Evolutionary conservation across 768 basidiomycete species (phyloP).

Genomic region (Serendipita sp.): DNA sequence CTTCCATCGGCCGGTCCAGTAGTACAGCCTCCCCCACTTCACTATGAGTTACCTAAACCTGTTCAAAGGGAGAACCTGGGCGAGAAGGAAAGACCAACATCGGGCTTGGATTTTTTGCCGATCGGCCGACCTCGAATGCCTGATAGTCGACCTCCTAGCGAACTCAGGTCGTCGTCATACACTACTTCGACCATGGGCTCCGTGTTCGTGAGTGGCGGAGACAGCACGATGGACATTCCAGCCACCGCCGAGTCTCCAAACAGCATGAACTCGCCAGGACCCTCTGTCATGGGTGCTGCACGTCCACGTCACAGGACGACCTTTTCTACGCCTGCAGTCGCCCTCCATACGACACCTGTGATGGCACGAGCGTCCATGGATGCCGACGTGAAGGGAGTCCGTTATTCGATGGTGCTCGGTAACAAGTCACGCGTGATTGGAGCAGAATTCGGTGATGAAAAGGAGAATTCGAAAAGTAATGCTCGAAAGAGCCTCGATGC

Average conservation of each 20-base stretch:
- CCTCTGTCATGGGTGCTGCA: not conserved
- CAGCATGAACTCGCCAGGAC: slow-evolving; percentile 3
- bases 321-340: slow-evolving; percentile 68
- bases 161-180: slow-evolving; percentile 12
- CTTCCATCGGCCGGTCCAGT: not conserved
- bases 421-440: slow-evolving; percentile 14
- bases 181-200: not conserved
- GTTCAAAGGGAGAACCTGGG: not conserved
- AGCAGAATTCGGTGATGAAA: slow-evolving; percentile 13
- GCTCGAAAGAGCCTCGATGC: slow-evolving; percentile 12
- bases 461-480: slow-evolving; percentile 9
- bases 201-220: not conserved
- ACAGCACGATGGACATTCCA: not conserved
- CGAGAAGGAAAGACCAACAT: not conserved
- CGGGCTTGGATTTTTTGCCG: slow-evolving; percentile 6
- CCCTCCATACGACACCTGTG: slow-evolving; percentile 55
- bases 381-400: slow-evolving; percentile 26
- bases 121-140: slow-evolving; percentile 16
- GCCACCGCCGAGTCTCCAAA: slow-evolving; percentile 10
- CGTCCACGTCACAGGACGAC: slow-evolving; percentile 29
- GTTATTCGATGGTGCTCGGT: slow-evolving; percentile 48
- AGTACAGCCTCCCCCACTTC: slow-evolving; percentile 4
- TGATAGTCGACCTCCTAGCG: slow-evolving; percentile 27
- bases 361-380: slow-evolving; percentile 34
- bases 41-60: slow-evolving; percentile 6